phyloP scores from a whole-genome alignment of 768 basidiomycete species.

The Cystobasidium tubakii region DNA sequence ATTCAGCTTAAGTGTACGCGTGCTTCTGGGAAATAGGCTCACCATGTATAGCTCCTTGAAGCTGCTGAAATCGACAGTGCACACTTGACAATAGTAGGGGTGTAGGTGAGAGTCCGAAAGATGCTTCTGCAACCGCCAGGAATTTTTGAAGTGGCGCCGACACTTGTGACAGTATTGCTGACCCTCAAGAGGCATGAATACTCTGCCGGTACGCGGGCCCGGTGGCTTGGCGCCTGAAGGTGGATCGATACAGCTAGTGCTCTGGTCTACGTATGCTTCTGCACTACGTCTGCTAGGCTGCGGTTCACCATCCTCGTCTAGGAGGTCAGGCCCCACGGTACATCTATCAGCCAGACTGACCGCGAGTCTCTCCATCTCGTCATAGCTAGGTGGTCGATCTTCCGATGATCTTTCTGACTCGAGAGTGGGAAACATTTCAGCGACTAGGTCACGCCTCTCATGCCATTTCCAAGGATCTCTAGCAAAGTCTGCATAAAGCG shows the following conservation, averaged over 20 bases:
- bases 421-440: neutral
- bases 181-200: neutral
- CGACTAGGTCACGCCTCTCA: neutral
- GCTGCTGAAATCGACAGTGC: neutral
- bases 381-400: neutral
- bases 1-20: neutral
- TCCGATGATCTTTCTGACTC: neutral
- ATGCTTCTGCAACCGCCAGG: neutral
- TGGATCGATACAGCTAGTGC: no score
- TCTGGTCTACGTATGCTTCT: no score
- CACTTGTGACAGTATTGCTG: slow-evolving; percentile 2
- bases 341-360: no score
- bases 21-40: neutral
- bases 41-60: slow-evolving; percentile 12
- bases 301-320: no score
- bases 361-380: neutral
- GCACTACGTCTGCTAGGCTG: no score
- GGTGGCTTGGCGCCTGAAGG: no score
- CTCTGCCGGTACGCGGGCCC: neutral
- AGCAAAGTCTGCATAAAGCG: neutral
- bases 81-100: slow-evolving; percentile 8
- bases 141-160: neutral
- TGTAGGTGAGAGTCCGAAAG: neutral
- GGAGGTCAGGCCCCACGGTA: no score
- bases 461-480: neutral